Base-by-base conservation (phyloP, 73 alveolate genomes). In the Strombidium stylifer region DNA sequence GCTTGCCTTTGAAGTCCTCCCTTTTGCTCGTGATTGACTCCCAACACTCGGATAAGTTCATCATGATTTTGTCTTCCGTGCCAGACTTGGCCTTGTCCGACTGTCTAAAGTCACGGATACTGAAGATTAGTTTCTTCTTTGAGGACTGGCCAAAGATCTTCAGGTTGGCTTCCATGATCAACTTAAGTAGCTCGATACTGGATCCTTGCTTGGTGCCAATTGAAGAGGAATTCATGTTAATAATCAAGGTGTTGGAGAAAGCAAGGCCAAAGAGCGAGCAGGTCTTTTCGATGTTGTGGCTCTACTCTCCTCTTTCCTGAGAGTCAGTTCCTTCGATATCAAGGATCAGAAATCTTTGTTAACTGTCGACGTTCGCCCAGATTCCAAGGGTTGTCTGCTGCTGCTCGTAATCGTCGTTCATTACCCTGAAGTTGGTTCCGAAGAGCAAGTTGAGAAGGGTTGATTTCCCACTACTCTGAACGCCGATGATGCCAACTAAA, bases 241-340 rank as follows among this genome's bases (percentile, higher is more conserved):
- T 86, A 76, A 91, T 41, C 35, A 91, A 87, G 10, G 87, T 96
- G 74, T 91, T 96, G 32, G 96, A 82, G 49, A 87, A 55, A 7
- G 98, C 94, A 20, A 91, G 61, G 47, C 96, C 95, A 46, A 91
- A 91, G 18, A 91, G 47, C 19, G 95, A 82, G 19, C 96, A 80
- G 46, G 93, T 87, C 61, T 91, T 89, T 54, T 91, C 98, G 60
- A 91, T 87, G 11, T 86, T 80, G 77, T 66, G 57, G 36, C 90
- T 64, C 11, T 85, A 86, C 44, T 91, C 96, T 1, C 96, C 96
- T 70, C 97, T 52, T 54, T 89, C 97, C 64, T 78, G 79, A 26
- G 91, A 69, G 64, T 89, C 97, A 0, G 97, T 89, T 14, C 97
- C 97, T 57, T 89, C 97, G 21, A 89, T 88, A 51, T 89, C 97